Conservation (phyloP, 1,139 yeast species). For the Suhomyces coccinellae region DNA sequence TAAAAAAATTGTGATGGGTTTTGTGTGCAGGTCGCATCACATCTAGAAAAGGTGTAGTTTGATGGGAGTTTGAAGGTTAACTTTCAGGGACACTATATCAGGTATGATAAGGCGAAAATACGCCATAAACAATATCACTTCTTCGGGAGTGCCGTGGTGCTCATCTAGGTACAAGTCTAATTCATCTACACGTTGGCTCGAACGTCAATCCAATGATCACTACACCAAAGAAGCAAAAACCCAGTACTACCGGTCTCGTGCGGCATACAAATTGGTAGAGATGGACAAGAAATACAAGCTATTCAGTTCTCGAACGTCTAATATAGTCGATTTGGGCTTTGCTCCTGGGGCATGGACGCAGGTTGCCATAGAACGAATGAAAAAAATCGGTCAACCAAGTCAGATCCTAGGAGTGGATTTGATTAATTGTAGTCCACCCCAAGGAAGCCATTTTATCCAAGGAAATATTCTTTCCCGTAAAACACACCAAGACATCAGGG, state of each 20-base stretch:
- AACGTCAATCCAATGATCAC: slow-evolving; percentile 63
- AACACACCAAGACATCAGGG: slow-evolving; percentile 35
- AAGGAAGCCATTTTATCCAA: slow-evolving; percentile 40
- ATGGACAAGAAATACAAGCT: slow-evolving; percentile 63
- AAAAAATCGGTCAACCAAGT: slow-evolving; percentile 16
- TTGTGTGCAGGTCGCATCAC: slow-evolving; percentile 6
- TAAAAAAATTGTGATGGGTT: slow-evolving; percentile 6
- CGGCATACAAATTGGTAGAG: slow-evolving; percentile 82
- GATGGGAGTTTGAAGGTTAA: too few relatives aligned
- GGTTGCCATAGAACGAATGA: slow-evolving; percentile 34
- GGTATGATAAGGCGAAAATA: too few relatives aligned
- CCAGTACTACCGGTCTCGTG: slow-evolving; percentile 72
- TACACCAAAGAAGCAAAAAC: slow-evolving; percentile 67
- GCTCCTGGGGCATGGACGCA: slow-evolving; percentile 56
- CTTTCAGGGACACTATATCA: too few relatives aligned
- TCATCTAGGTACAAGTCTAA: slow-evolving; percentile 23
- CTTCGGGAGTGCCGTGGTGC: not conserved
- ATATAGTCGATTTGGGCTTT: slow-evolving; percentile 72
- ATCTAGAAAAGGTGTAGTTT: not conserved
- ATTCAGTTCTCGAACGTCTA: slow-evolving; percentile 48
- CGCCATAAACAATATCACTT: too few relatives aligned
- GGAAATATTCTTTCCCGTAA: slow-evolving; percentile 41
- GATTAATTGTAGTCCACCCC: slow-evolving; percentile 40
- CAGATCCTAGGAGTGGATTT: slow-evolving; percentile 44
- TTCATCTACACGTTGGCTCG: slow-evolving; percentile 74